Evolutionary conservation across 23 red algal species (phyloP).

Genomic region (Gracilaria caudata): DNA sequence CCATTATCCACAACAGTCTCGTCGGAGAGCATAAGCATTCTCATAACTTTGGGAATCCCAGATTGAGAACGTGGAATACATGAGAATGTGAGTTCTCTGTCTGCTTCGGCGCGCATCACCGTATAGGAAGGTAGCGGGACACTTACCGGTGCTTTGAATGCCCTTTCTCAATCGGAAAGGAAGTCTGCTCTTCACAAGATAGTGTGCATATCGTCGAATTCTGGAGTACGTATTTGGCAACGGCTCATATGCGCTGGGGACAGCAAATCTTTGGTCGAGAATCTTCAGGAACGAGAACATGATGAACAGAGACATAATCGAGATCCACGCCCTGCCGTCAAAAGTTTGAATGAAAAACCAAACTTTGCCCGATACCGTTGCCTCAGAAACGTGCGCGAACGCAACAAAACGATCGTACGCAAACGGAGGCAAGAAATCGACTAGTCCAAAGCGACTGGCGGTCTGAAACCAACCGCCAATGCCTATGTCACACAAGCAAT

Average conservation of each 20-base stretch:
- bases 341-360: slow-evolving; percentile 28
- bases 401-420: not conserved
- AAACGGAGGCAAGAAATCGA: slow-evolving; percentile 49
- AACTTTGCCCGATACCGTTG: not conserved
- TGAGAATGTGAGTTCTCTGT: not conserved
- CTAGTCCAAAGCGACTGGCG: not conserved
- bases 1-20: not conserved
- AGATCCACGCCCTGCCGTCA: not conserved
- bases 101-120: no score
- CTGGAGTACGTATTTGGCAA: not conserved
- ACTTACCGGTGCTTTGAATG: slow-evolving; percentile 22
- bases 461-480: slow-evolving; percentile 28
- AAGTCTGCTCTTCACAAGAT: slow-evolving; percentile 1
- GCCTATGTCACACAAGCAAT: slow-evolving; percentile 32
- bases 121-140: not conserved
- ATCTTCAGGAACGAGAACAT: slow-evolving; percentile 18
- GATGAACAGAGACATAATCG: not conserved
- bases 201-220: not conserved
- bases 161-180: slow-evolving; percentile 18
- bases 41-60: slow-evolving; percentile 4
- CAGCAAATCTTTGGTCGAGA: slow-evolving; percentile 12
- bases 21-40: slow-evolving; percentile 5
- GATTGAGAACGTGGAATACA: no score
- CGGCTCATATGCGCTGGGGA: not conserved
- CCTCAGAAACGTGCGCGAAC: not conserved